Evolutionary conservation across 495 filamentous ascomycete genomes (phyloP), one percentile per base, ranked within the genome.

Genomic region (Penicillium salamii): DNA sequence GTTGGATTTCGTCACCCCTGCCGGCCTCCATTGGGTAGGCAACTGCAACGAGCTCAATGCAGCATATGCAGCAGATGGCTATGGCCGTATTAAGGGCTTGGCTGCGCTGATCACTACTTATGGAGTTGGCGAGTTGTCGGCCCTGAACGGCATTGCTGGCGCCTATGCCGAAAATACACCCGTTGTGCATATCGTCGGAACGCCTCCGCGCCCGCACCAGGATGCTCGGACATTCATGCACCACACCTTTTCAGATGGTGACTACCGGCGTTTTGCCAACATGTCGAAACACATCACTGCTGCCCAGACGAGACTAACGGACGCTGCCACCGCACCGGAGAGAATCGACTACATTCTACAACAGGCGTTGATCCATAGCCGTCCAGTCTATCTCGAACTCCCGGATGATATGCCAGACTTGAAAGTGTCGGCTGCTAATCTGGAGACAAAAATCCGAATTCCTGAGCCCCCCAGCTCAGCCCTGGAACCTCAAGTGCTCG

Each of bases 41-140:
- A 90, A 84, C 64, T 82, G 80, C 53, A 91, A 91, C 57, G 88
- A 91, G 61, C 78, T 92, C 42, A 91, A 92, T 63, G 86, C 86
- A n/a, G 86, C 83, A 14, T 91, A 91, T 53, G 87, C 88, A 9
- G 84, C 88, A 9, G 88, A 93, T 68, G 89, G 86, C 8, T 91
- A 91, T 61, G 86, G 87, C 23, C 75, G 88, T 23, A 74, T 88
- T 42, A 87, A 86, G 51, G 87, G 87, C 13, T 77, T 90, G 13
- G 75, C 77, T 9, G 89, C 89, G 2, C 60, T 92, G 38, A 67
- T 90, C 29, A 93, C 89, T 26, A 90, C 88, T 1, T 91, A 88
- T 48, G 89, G 88, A 23, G 87, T 91, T 13, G 88, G 88, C 20
- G 89, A 91, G 60, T 72, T 91, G 4, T 88, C 84, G 3, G 86